phyloP scores from a whole-genome alignment of 805 yeast species.

The Zygotorulaspora florentina region DNA sequence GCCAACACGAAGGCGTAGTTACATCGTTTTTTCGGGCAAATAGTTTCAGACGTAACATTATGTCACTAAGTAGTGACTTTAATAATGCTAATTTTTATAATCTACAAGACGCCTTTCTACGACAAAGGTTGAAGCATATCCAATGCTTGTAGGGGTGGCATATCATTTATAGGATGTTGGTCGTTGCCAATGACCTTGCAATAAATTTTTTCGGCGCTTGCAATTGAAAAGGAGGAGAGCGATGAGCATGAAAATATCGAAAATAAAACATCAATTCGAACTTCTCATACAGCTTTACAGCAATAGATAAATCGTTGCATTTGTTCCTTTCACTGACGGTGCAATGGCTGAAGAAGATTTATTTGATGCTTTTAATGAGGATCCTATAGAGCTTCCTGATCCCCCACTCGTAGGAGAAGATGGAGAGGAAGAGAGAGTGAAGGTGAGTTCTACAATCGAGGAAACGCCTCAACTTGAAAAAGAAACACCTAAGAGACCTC shows the following conservation, averaged over 20 bases:
- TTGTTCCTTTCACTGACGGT: too few relatives aligned
- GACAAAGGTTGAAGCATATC: too few relatives aligned
- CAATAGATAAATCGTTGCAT: background rate
- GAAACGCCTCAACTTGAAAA: constrained; percentile 2
- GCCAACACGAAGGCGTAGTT: constrained; percentile 4
- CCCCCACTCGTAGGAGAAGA: constrained; percentile 16
- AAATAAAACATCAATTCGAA: background rate
- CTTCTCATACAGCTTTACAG: background rate
- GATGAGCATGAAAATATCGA: constrained; percentile 11
- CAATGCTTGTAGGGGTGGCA: too few relatives aligned
- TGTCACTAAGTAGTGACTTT: too few relatives aligned
- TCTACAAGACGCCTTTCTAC: too few relatives aligned
- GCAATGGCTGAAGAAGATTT: constrained; percentile 25
- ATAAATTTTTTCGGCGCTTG: constrained; percentile 3
- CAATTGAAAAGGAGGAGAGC: constrained; percentile 2
- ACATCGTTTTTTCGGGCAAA: background rate
- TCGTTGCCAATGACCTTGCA: constrained; percentile 3
- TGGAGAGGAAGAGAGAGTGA: constrained; percentile 7
- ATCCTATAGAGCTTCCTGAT: constrained; percentile 20
- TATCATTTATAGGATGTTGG: background rate
- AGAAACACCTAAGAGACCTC: constrained; percentile 16
- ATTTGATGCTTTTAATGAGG: constrained; percentile 35
- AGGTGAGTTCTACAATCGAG: constrained; percentile 1
- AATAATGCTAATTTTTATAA: too few relatives aligned
- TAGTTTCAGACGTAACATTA: too few relatives aligned